Percentiles rank a stretch among this genome's conserved stretches.
Conservation (phyloP, 257 asterid genomes). For the Verbascum thapsus region DNA sequence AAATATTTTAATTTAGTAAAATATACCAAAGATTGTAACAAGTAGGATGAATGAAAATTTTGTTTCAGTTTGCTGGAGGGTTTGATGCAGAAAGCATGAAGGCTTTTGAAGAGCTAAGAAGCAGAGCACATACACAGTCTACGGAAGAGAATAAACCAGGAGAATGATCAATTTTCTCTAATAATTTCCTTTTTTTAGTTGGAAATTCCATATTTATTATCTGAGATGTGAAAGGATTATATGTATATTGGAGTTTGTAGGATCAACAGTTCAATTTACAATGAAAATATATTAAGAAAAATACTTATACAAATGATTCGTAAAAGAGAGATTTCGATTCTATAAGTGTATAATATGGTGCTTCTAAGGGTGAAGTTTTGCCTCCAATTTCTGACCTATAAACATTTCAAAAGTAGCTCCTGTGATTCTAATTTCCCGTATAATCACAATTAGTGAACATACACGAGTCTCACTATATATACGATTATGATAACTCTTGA, state of each 20-base stretch:
- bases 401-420: too few relatives aligned
- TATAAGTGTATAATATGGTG: too few relatives aligned
- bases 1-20: too few relatives aligned
- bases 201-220: conserved; percentile 48
- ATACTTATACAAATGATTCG: conserved; percentile 21
- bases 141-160: conserved; percentile 49
- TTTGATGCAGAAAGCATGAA: conserved; percentile 98
- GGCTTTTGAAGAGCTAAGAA: conserved; percentile 94
- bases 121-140: conserved; percentile 57
- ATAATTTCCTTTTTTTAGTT: conserved; percentile 24
- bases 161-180: conserved; percentile 33
- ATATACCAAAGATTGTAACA: neutral
- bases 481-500: too few relatives aligned
- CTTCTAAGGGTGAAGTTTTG: too few relatives aligned
- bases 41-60: neutral
- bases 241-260: conserved; percentile 36
- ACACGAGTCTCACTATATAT: too few relatives aligned
- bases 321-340: too few relatives aligned
- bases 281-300: conserved; percentile 1
- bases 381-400: neutral
- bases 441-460: too few relatives aligned
- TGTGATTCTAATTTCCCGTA: too few relatives aligned
- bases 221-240: conserved; percentile 27
- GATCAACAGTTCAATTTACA: conserved; percentile 22
- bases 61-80: conserved; percentile 95